phyloP scores from a whole-genome alignment of 495 filamentous ascomycete genomes.

The Lophiotrema nucula region DNA sequence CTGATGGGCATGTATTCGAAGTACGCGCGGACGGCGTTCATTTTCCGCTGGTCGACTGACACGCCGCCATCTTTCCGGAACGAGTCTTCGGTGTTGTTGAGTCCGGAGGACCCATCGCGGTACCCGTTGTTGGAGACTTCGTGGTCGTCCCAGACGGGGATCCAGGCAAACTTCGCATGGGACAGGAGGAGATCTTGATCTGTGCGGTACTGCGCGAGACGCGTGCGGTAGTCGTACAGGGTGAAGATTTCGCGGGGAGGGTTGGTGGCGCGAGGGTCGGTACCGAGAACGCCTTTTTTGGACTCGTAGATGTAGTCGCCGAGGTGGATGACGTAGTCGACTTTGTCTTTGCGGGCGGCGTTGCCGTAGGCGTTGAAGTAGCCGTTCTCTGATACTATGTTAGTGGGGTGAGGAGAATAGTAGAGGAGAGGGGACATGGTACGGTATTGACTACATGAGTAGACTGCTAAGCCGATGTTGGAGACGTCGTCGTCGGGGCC shows the following conservation, averaged over 20 bases:
- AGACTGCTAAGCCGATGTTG: constrained; percentile 41
- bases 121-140: constrained; percentile 64
- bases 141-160: constrained; percentile 71
- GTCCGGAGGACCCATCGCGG: constrained; percentile 50
- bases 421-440: neutral
- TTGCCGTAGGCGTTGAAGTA: constrained; percentile 69
- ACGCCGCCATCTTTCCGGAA: constrained; percentile 60
- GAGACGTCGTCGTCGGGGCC: constrained; percentile 35
- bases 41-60: constrained; percentile 63
- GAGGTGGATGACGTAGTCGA: constrained; percentile 66
- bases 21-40: constrained; percentile 68
- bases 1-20: constrained; percentile 57
- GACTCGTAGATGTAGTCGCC: constrained; percentile 72
- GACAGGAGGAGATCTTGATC: constrained; percentile 58
- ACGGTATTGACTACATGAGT: constrained; percentile 44
- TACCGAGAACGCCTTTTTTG: constrained; percentile 49
- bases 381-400: constrained; percentile 42
- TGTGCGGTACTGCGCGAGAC: constrained; percentile 60
- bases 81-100: constrained; percentile 62
- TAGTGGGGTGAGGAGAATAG: neutral
- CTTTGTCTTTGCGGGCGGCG: constrained; percentile 61
- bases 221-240: constrained; percentile 62
- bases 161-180: constrained; percentile 63
- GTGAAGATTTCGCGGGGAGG: constrained; percentile 38
- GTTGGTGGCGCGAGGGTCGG: constrained; percentile 16